Evolutionary conservation across 2,329 filamentous ascomycete species (phyloP), one percentile per base, ranked within the genome.

Genomic region (Neophaeococcomyces aloes): DNA sequence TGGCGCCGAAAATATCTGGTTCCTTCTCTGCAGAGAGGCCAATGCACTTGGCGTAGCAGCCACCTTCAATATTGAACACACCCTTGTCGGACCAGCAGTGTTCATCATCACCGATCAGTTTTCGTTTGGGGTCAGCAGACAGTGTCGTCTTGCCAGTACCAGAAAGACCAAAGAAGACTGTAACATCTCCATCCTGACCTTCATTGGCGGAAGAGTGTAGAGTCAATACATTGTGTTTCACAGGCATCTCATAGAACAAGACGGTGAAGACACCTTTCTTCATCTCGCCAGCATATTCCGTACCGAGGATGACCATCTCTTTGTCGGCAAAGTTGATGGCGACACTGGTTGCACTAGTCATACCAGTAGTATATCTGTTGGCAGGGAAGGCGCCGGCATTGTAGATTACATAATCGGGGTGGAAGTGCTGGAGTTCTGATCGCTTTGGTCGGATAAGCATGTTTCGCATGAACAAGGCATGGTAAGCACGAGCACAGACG

Each of bases 221-320:
- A 31, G 91, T 98, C 56, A 98, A 74, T 58, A 98, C 89, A 67
- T 96, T 93, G 79, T 98, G 91, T 80, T 95, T 95, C 64, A 98
- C 86, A 49, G 91, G 91, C 88, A 96, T 98, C 75, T 98, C 91
- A 75, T 96, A 98, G 78, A 94, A 98, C 64, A 98, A 81, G 39
- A 98, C 87, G 37, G 91, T 98, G 77, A 98, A 98, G 67, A 98
- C 78, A 58, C 91, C 88, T 75, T 94, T 94, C 75, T 94, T 94
- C 85, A 91, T 89, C 71, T 89, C 85, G 59, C 89, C 89, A 46
- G 91, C 91, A 62, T 98, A 98, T 72, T 98, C 91, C 29, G 91
- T 98, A 65, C 91, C 91, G 46, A 98, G 81, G 64, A 98, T 98
- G 57, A 98, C 91, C 91, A 98, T 98, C 77, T 98, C 91, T 81